phyloP scores from a whole-genome alignment of 345 rosid genomes.

The Moricandia moricandioides region DNA sequence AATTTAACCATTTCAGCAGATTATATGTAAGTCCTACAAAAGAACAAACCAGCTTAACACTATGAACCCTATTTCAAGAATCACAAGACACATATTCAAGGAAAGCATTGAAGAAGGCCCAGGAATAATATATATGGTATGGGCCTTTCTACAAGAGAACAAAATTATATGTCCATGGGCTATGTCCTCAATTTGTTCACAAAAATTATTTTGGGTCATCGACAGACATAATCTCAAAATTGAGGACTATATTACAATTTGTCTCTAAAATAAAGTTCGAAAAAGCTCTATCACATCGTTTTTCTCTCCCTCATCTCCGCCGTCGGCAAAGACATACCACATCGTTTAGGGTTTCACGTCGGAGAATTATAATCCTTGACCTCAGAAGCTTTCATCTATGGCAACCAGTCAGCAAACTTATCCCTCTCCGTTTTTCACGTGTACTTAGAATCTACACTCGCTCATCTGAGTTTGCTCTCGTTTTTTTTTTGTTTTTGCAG shows the following conservation, averaged over 20 bases:
- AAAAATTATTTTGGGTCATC: background rate
- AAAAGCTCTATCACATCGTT: constrained; percentile 28
- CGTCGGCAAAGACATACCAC: constrained; percentile 22
- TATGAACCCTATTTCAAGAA: constrained; percentile 24
- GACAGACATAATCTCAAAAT: background rate
- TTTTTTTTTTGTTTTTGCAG: constrained; percentile 22
- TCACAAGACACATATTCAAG: constrained; percentile 25
- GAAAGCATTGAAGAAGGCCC: constrained; percentile 18
- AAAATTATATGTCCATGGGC: constrained; percentile 13
- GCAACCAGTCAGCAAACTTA: constrained; percentile 30
- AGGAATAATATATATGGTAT: background rate
- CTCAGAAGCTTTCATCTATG: constrained; percentile 19
- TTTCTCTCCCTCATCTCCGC: constrained; percentile 13
- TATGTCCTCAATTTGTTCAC: background rate
- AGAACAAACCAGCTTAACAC: constrained; percentile 32
- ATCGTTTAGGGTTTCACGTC: constrained; percentile 29
- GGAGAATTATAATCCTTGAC: background rate
- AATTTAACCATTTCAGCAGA: constrained; percentile 10
- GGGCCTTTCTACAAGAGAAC: background rate
- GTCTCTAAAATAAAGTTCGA: background rate
- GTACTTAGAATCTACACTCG: background rate
- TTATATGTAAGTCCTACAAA: constrained; percentile 23
- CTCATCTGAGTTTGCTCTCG: background rate
- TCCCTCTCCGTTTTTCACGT: background rate
- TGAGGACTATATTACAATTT: background rate